Percentiles rank a stretch among this genome's conserved stretches.
phyloP scores from a whole-genome alignment of 371 early-diverging fungal genomes.

The Apophysomyces ossiformis region DNA sequence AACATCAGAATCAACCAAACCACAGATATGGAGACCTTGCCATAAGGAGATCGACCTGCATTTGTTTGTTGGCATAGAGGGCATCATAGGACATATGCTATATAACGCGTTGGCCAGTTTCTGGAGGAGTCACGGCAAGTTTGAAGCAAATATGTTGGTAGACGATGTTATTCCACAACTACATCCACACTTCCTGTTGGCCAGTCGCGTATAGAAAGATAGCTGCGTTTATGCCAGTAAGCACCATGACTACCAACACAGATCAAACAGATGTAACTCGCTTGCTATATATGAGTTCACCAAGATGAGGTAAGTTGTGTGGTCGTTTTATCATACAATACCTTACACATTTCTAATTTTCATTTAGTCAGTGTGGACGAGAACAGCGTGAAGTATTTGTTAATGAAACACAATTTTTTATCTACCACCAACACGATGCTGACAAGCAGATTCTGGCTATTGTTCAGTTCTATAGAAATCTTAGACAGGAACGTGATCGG shows the following conservation, averaged over 20 bases:
- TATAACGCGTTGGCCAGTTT: not conserved
- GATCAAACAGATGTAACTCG: not conserved
- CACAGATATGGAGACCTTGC: no score
- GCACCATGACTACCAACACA: not conserved
- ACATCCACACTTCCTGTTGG: not conserved
- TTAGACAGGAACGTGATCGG: not conserved
- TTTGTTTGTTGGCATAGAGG: no score
- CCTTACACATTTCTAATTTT: not conserved
- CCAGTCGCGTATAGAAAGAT: not conserved
- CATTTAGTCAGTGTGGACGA: not conserved
- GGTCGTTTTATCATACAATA: not conserved
- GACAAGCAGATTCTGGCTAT: not conserved
- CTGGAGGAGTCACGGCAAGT: not conserved
- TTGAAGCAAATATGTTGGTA: not conserved
- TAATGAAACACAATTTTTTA: not conserved
- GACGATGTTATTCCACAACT: not conserved
- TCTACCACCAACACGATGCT: not conserved
- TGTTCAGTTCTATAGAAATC: not conserved
- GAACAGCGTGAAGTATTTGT: not conserved
- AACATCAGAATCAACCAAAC: no score
- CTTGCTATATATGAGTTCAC: not conserved
- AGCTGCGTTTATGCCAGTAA: not conserved
- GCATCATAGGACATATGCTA: not conserved
- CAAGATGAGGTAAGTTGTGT: not conserved
- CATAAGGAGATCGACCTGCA: no score